A percentile compares a stretch with the other conserved stretches of the same genome.
phyloP scores from a whole-genome alignment of 495 filamentous ascomycete species.

The Penicillium pulvis region DNA sequence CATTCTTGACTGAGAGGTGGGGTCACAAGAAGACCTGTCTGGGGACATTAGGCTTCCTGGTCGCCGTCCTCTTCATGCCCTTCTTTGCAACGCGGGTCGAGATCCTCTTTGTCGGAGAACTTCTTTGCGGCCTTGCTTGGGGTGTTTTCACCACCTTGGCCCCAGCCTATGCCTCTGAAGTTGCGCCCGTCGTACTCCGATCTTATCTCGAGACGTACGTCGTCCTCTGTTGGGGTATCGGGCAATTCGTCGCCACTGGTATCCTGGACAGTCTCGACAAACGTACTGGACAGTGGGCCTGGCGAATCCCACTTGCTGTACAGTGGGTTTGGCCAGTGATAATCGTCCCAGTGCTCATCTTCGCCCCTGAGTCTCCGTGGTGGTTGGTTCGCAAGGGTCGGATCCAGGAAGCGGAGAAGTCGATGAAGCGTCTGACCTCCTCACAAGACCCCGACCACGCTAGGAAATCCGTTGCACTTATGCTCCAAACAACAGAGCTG shows the following conservation, averaged over 20 bases:
- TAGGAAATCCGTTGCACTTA: slow-evolving; percentile 54
- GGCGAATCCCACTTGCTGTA: slow-evolving; percentile 60
- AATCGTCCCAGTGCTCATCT: slow-evolving; percentile 54
- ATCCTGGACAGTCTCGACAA: slow-evolving; percentile 51
- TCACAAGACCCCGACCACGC: slow-evolving; percentile 51
- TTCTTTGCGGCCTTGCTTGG: slow-evolving; percentile 55
- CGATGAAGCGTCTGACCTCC: slow-evolving; percentile 42
- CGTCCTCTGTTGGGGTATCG: slow-evolving; percentile 69
- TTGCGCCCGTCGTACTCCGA: slow-evolving; percentile 61
- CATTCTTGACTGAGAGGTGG: slow-evolving; percentile 45
- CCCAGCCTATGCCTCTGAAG: slow-evolving; percentile 64
- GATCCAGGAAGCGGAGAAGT: slow-evolving; percentile 44
- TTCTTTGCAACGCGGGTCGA: slow-evolving; percentile 55
- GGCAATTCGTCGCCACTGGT: slow-evolving; percentile 58
- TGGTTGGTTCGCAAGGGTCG: slow-evolving; percentile 61
- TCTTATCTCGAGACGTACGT: slow-evolving; percentile 60
- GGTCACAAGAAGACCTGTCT: slow-evolving; percentile 49
- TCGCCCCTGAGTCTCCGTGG: slow-evolving; percentile 67
- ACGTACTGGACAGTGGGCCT: slow-evolving; percentile 40
- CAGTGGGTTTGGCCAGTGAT: slow-evolving; percentile 70
- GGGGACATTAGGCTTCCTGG: slow-evolving; percentile 44
- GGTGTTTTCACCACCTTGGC: slow-evolving; percentile 58
- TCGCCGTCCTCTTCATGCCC: slow-evolving; percentile 54
- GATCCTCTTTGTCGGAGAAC: slow-evolving; percentile 40
- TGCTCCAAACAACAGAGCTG: slow-evolving; percentile 61